A percentile compares a stretch with the other conserved stretches of the same genome.
phyloP scores from a whole-genome alignment of 192 early-diverging fungal genomes.

The Pecoramyces ruminantium region DNA sequence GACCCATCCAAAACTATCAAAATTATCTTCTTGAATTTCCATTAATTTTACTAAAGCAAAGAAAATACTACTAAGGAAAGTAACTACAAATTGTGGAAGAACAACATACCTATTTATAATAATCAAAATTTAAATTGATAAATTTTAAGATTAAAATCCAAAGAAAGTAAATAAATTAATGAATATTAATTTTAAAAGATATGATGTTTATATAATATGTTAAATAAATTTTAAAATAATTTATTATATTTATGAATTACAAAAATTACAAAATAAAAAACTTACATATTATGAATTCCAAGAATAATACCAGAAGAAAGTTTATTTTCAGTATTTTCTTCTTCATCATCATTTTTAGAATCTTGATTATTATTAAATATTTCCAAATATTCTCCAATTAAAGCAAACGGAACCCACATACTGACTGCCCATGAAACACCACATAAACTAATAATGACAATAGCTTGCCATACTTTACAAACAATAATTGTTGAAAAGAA shows the following conservation, averaged over 20 bases:
- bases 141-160: too few relatives aligned
- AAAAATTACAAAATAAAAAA: too few relatives aligned
- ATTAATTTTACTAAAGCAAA: constrained; percentile 23
- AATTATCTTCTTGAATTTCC: background rate
- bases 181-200: too few relatives aligned
- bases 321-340: constrained; percentile 3
- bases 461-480: constrained; percentile 31
- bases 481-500: constrained; percentile 54
- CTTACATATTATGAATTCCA: constrained; percentile 82
- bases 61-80: constrained; percentile 51
- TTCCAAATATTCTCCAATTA: constrained; percentile 59
- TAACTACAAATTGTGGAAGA: constrained; percentile 79
- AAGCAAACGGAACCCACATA: constrained; percentile 83
- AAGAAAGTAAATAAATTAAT: too few relatives aligned
- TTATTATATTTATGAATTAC: too few relatives aligned
- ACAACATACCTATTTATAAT: constrained; percentile 35
- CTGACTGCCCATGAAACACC: constrained; percentile 80
- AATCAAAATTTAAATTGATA: too few relatives aligned
- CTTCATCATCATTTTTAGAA: constrained; percentile 9
- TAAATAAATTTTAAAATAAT: too few relatives aligned
- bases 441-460: constrained; percentile 45
- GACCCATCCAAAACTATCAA: constrained; percentile 43
- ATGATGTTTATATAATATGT: too few relatives aligned
- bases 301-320: constrained; percentile 58
- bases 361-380: background rate